A percentile compares a stretch with the other conserved stretches of the same genome.
Evolutionary conservation across 2,329 filamentous ascomycete genomes (phyloP).

Genomic region (Cercospora sesami): DNA sequence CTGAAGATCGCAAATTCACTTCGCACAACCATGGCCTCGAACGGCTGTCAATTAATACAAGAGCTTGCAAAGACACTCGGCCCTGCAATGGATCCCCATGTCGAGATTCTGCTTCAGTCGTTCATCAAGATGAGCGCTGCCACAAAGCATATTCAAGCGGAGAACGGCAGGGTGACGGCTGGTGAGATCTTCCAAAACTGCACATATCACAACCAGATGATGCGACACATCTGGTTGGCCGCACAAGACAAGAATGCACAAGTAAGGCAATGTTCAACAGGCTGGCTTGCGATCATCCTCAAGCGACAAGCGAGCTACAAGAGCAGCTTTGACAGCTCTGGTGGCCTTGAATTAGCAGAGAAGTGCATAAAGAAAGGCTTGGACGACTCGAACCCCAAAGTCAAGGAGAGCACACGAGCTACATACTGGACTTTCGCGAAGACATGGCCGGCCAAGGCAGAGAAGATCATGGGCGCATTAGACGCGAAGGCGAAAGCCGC

Average conservation of each 20-base stretch:
- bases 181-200: slow-evolving; percentile 76
- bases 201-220: slow-evolving; percentile 74
- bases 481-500: slow-evolving; percentile 77
- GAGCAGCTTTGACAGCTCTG: slow-evolving; percentile 77
- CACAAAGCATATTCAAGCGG: slow-evolving; percentile 89
- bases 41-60: slow-evolving; percentile 79
- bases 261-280: slow-evolving; percentile 73
- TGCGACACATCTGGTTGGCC: slow-evolving; percentile 81
- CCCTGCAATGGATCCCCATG: slow-evolving; percentile 78
- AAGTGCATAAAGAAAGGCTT: slow-evolving; percentile 88
- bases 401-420: slow-evolving; percentile 79
- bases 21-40: slow-evolving; percentile 84
- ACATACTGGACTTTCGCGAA: slow-evolving; percentile 82
- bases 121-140: slow-evolving; percentile 85
- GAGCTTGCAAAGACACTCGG: slow-evolving; percentile 77
- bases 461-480: slow-evolving; percentile 73
- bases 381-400: slow-evolving; percentile 83
- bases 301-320: slow-evolving; percentile 77
- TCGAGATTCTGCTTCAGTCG: slow-evolving; percentile 84
- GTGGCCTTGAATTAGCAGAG: slow-evolving; percentile 78
- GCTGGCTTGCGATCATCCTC: slow-evolving; percentile 82
- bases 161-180: slow-evolving; percentile 79
- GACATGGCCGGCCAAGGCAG: slow-evolving; percentile 75
- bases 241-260: slow-evolving; percentile 93
- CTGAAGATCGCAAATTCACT: slow-evolving; percentile 81